Percentiles rank a stretch among this genome's conserved stretches.
These are phyloP conservation scores for Cladosporium cucumerinum DNA, from an alignment of 2,329 filamentous ascomycete species.

Conservation along the genomic window DNA sequence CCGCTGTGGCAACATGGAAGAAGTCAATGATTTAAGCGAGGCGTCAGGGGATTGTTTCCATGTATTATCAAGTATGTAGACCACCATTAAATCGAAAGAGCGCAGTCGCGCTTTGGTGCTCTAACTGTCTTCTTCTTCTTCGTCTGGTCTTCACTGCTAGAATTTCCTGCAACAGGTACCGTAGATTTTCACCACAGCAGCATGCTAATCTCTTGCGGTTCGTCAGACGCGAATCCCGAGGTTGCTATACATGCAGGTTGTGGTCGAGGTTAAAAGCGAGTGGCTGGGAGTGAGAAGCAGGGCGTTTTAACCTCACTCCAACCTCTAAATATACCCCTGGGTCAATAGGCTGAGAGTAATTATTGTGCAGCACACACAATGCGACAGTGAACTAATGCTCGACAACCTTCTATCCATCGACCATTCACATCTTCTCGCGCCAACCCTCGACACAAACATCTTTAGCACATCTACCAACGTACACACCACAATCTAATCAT, in stretches of 20 bases:
- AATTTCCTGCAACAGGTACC: not conserved
- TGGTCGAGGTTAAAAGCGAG: not conserved
- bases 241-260: not conserved
- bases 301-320: not conserved
- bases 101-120: not conserved
- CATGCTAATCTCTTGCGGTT: not conserved
- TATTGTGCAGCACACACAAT: not conserved
- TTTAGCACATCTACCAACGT: not conserved
- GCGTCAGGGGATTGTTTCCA: not conserved
- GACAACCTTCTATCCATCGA: not conserved
- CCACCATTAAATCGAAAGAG: not conserved
- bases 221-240: not conserved
- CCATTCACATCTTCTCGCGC: not conserved
- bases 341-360: not conserved
- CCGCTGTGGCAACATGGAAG: not conserved
- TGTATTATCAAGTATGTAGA: not conserved
- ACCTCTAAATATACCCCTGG: not conserved
- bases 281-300: not conserved
- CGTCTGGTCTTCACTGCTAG: not conserved
- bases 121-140: not conserved
- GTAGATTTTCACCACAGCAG: not conserved
- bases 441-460: not conserved
- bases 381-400: not conserved
- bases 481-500: not conserved
- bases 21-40: conserved; percentile 1